Conservation (phyloP, 441 rosid species). For the Kokia cookei region DNA sequence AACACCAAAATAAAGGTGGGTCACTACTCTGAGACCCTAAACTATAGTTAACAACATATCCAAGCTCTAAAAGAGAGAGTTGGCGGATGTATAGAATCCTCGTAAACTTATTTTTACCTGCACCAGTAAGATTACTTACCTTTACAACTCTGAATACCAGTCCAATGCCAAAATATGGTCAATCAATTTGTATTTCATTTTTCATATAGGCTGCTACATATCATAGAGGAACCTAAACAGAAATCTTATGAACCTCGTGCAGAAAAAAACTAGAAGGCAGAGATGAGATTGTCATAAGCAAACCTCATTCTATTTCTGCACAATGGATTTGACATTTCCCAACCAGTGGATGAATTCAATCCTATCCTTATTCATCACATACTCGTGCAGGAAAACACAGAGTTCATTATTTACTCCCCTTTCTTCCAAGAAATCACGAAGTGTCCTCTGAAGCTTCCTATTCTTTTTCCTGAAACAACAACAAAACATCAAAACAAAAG, state of each 20-base stretch:
- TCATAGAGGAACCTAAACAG: not conserved
- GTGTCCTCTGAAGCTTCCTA: conserved; percentile 30
- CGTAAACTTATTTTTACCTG: not conserved
- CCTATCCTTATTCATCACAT: conserved; percentile 71
- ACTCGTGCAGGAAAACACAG: conserved; percentile 59
- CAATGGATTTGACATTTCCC: conserved; percentile 39
- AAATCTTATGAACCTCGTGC: not conserved
- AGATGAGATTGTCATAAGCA: not conserved
- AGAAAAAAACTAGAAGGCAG: not conserved
- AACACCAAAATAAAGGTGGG: not conserved
- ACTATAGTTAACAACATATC: not conserved
- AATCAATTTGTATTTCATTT: not conserved
- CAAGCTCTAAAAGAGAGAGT: not conserved
- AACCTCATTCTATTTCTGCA: conserved; percentile 26
- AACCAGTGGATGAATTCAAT: conserved; percentile 67
- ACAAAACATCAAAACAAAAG: not conserved
- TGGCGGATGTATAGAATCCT: not conserved
- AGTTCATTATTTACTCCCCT: conserved; percentile 60
- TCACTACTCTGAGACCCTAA: not conserved
- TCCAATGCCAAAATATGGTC: not conserved
- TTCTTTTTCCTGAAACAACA: conserved; percentile 41
- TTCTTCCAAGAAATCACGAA: conserved; percentile 40
- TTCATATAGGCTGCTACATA: not conserved
- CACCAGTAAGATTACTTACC: not conserved
- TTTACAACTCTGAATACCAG: not conserved